Base-by-base conservation (phyloP, 495 filamentous ascomycete species). In the Daldinia concentrica region DNA sequence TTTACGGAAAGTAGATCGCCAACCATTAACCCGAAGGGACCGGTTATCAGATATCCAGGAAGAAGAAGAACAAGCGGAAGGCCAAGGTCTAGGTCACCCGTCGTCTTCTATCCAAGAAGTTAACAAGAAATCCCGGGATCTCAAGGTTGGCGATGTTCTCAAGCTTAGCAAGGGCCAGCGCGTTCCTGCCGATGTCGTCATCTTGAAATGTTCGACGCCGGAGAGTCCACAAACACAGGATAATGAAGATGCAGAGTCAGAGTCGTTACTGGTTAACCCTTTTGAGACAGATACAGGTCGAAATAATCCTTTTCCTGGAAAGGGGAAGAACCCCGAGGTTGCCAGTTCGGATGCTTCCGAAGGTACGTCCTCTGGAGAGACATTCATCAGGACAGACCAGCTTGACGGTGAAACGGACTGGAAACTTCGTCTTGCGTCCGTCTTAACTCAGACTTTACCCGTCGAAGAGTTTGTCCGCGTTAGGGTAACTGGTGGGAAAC, bases 341-440 rank as follows among this genome's bases (percentile, higher is more conserved):
- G 59, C 39, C 62, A 74, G 50, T 66, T 68, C 52, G 34, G 56
- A 66, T 27, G 14, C 45, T 36, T 58, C 73, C 36, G 76, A 71
- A 69, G 79, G 68, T 26, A 74, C 78, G 34, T 77, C 84, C 22
- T 83, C 87, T 19, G 93, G 93, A 36, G 96, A 99, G 75, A 92
- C 96, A 1, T 99, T 99, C 69, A 98, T 99, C 69, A 88, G 95
- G 45, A 99, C 96, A 2, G 96, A 99, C 78, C 96, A 99, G 77
- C 86, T 99, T 9, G 96, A 99, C 72, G 96, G 96, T 63, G 96
- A 99, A 80, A 99, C 96, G 7, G 96, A 99, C 74, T 99, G 96
- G 96, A 99, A 99, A 79, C 84, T 99, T 37, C 90, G 96, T 4
- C 78, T 98, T 3, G 93, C 95, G 2, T 94, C 94, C 7, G 86